A percentile compares a stretch with the other conserved stretches of the same genome.
Conservation (phyloP, 1,139 yeast genomes). For the Saccharomycopsis hybrid region DNA sequence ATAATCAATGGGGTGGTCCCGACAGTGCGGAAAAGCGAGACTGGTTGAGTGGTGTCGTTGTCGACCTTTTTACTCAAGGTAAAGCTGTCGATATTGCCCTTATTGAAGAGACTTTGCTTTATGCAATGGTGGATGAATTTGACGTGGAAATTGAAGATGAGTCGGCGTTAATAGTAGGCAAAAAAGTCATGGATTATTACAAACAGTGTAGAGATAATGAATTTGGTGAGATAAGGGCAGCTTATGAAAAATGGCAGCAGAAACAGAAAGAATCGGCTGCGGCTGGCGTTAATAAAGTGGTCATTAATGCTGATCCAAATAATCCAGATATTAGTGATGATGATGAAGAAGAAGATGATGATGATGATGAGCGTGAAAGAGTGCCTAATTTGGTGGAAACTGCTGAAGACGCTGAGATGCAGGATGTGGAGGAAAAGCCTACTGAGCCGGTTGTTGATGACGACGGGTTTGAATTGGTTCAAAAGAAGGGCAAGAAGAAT, state of each 20-base stretch:
- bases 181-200: slow-evolving; percentile 57
- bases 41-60: slow-evolving; percentile 82
- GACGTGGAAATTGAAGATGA: slow-evolving; percentile 86
- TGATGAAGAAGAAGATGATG: slow-evolving; percentile 41
- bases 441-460: slow-evolving; percentile 75
- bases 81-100: slow-evolving; percentile 65
- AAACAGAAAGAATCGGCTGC: slow-evolving; percentile 38
- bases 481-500: slow-evolving; percentile 51
- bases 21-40: slow-evolving; percentile 87
- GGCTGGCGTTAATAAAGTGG: slow-evolving; percentile 32
- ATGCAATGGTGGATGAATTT: slow-evolving; percentile 93
- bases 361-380: slow-evolving; percentile 36
- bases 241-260: slow-evolving; percentile 54
- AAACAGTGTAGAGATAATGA: slow-evolving; percentile 51
- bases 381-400: slow-evolving; percentile 24
- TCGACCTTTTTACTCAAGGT: slow-evolving; percentile 65
- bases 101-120: slow-evolving; percentile 77
- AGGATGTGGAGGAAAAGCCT: slow-evolving; percentile 26
- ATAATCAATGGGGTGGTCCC: slow-evolving; percentile 95
- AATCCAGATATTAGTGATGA: slow-evolving; percentile 50
- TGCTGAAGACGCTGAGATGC: slow-evolving; percentile 35
- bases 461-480: slow-evolving; percentile 88
- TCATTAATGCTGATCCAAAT: slow-evolving; percentile 48
- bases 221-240: slow-evolving; percentile 48
- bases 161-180: slow-evolving; percentile 71